Evolutionary conservation across 2,329 filamentous ascomycete genomes (phyloP), one percentile per base, ranked within the genome.

Genomic region (Trichoderma afroharzianum): DNA sequence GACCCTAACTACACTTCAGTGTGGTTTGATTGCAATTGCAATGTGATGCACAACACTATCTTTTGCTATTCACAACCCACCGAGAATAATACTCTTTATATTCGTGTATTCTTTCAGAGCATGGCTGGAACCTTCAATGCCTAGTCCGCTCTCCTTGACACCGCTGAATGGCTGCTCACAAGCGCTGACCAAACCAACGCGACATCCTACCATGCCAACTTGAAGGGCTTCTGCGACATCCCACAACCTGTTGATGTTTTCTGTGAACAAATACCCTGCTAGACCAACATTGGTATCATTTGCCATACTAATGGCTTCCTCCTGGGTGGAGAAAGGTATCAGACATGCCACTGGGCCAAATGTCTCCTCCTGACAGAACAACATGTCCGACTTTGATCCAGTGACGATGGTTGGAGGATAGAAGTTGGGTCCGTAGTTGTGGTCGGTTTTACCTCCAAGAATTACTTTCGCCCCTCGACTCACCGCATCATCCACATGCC

Each of bases 321-420:
- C 88, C 78, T 94, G 92, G 0, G 87, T 90, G 21, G 91, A 85
- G 78, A 94, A 94, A 57, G 87, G 85, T 83, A 93, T 92, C 1
- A 94, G 79, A 1, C 88, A 90, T 0, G 91, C 91, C 0, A 94
- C 88, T 3, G 92, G 92, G 0, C 92, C 92, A 76, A 95, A 95
- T 0, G 91, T 94, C 81, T 95, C 92, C 77, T 94, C 92, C 0
- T 83, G 82, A 11, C 88, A 86, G 50, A 94, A 82, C 50, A 85
- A 81, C 92, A 94, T 94, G 36, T 90, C 85, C 67, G 84, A 82
- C 26, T 39, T 14, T 21, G 81, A 92, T 86, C 92, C 88, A 21
- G 88, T 87, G 69, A 94, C 85, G 26, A 94, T 87, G 0, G 92
- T 94, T 0, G 90, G 90, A 74, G 91, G 85, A 81, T 89, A 93